Base-by-base conservation (phyloP, 805 yeast species). In the Saturnispora bothae region DNA sequence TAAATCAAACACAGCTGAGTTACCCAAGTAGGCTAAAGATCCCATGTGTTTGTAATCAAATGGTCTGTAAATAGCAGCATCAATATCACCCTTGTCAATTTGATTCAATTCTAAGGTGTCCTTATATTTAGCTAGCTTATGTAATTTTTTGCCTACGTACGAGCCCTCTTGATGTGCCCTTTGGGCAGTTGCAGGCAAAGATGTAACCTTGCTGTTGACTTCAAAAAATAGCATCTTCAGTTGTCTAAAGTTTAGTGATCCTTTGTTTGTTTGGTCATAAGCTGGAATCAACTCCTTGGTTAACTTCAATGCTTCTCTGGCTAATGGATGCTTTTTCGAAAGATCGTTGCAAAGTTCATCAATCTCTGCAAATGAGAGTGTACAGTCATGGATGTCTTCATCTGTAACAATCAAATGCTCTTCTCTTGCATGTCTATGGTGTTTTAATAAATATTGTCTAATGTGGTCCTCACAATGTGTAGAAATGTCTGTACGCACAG, bases 361-460 rank as follows among this genome's bases (percentile, higher is more conserved):
- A 39, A 77, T 63, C 50, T 77, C 78, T 5, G 54, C 49, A 42
- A 66, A 65, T 3, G 69, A 60, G 37, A 76, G 54, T 30, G 61
- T 59, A 47, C 73, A 57, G 39, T 68, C 65, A 42, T 63, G 68
- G 42, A 73, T 66, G 41, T 73, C 78, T 27, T 64, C 67, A 47
- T 71, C 76, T 3, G 73, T 66, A 36, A 70, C 60, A 39, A 69
- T 49, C 16, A 40, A 38, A 33, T 48, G 49, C 42, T 74, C 68
- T 9, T 39, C 23, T 2, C 12, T 26, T 9, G 25, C 18, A 12
- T 33, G 28, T 30, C 74, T 76, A 63, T 96, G 76, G 46, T 84
- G 83, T 39, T 88, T 85, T 61, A 86, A 83, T 63, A 96, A 96
- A 43, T 95, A 86, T 43, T 96, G 96, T 96, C 97, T 88, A 44